Base-by-base conservation (phyloP, 345 rosid species). In the Eucalyptus tenuipes region DNA sequence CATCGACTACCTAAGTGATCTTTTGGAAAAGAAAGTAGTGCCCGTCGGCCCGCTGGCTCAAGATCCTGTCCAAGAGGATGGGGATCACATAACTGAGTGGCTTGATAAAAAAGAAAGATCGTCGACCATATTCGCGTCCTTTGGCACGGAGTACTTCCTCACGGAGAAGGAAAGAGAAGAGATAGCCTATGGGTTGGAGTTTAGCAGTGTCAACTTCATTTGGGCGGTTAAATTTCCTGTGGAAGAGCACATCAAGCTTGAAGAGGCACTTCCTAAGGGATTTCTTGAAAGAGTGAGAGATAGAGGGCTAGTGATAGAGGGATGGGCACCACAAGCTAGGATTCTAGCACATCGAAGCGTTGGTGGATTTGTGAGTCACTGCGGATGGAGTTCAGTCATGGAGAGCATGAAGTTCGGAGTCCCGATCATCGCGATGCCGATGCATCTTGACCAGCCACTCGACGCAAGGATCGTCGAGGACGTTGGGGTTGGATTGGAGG, bases 21-120 rank as follows among this genome's bases (percentile, higher is more conserved):
- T 88, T 33, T 4, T 80, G 47, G 88, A 87, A 31, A 92, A 94
- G 88, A 93, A 71, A 86, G 64, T 86, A 7, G 86, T 92, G 16
- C 92, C 93, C 0, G 92, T 91, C 14, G 93, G 94, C 24, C 92
- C 93, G 8, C 90, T 94, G 4, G 91, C 92, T 50, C 91, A 85
- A 88, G 90, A 86, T 29, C 52, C 86, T 4, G 12, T 13, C 7
- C 33, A 55, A 8, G 87, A 85, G 25, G 85, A 88, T 40, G 87
- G 61, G 27, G 68, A 40, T 33, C 31, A 82, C 40, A 85, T 91
- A 61, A 61, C 89, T 4, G 88, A 89, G 66, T 94, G 93, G 94
- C 91, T 93, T n/a, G 49, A 84, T 85, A 40, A 86, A 85, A 93
- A 91, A 59, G 79, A 57, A 20, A 27, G 12, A 75, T 57, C 71